A percentile compares a stretch with the other conserved stretches of the same genome.
These are phyloP conservation scores for Stagonosporopsis rhizophila DNA, from an alignment of 2,329 filamentous ascomycete species.

Conservation along the genomic window DNA sequence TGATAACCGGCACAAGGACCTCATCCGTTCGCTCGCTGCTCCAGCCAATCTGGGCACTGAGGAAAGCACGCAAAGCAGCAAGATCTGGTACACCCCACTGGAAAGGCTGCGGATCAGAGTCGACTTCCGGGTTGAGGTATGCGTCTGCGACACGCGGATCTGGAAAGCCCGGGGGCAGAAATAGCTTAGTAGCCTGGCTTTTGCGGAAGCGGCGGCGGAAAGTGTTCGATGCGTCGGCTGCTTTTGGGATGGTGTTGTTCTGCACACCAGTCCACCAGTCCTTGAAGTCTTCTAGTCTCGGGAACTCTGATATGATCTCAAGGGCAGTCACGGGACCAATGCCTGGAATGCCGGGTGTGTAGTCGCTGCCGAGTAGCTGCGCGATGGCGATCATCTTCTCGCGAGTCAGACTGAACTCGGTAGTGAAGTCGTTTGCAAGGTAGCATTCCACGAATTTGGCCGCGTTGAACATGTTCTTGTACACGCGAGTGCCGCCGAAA, in stretches of 20 bases:
- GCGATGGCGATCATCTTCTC: slow-evolving; percentile 87
- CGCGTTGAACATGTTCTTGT: slow-evolving; percentile 99
- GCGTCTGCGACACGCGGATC: slow-evolving; percentile 79
- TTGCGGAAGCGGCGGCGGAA: slow-evolving; percentile 90
- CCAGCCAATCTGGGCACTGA: slow-evolving; percentile 96
- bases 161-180: slow-evolving; percentile 82
- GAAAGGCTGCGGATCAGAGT: slow-evolving; percentile 77
- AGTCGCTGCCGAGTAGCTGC: slow-evolving; percentile 90
- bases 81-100: slow-evolving; percentile 97
- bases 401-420: slow-evolving; percentile 87
- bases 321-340: slow-evolving; percentile 94
- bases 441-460: slow-evolving; percentile 99
- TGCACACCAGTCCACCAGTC: slow-evolving; percentile 90
- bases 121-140: slow-evolving; percentile 86
- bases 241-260: slow-evolving; percentile 66
- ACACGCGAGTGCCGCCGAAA: slow-evolving; percentile 93
- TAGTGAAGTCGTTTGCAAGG: slow-evolving; percentile 80
- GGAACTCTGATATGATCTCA: slow-evolving; percentile 92
- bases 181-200: slow-evolving; percentile 80
- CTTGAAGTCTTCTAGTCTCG: slow-evolving; percentile 75
- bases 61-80: slow-evolving; percentile 79
- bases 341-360: slow-evolving; percentile 88
- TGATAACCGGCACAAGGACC: slow-evolving; percentile 91
- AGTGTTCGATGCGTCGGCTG: slow-evolving; percentile 59
- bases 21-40: slow-evolving; percentile 90